Conservation (phyloP, 495 filamentous ascomycete genomes). For the Xylaria telfairii region DNA sequence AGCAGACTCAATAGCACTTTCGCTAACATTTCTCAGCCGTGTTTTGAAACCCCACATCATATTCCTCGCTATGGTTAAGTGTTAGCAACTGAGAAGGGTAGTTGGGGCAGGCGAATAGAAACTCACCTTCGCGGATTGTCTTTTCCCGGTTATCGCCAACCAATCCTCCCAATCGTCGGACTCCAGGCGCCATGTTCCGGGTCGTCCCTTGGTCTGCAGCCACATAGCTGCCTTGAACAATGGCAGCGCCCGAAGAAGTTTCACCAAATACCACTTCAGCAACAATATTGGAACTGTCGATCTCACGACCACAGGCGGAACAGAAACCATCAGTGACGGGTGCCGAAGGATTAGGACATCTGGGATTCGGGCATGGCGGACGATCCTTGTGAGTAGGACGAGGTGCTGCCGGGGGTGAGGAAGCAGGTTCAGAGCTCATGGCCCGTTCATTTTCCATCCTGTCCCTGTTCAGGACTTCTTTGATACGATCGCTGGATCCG, state of each 20-base stretch:
- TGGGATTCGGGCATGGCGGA: conserved; percentile 36
- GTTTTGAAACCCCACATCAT: conserved; percentile 52
- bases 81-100: conserved; percentile 22
- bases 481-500: conserved; percentile 34
- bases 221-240: conserved; percentile 89
- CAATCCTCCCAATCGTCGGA: conserved; percentile 49
- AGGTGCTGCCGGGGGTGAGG: conserved; percentile 20
- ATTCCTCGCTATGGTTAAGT: conserved; percentile 34
- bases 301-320: conserved; percentile 79
- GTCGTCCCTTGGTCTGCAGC: conserved; percentile 74
- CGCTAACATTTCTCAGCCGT: conserved; percentile 60
- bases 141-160: conserved; percentile 65
- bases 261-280: conserved; percentile 91
- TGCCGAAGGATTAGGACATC: conserved; percentile 38
- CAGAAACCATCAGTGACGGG: conserved; percentile 67
- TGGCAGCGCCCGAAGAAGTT: conserved; percentile 77
- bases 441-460: conserved; percentile 34
- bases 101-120: conserved; percentile 8
- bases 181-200: conserved; percentile 56
- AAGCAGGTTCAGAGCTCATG: conserved; percentile 28
- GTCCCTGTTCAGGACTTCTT: conserved; percentile 37
- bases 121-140: conserved; percentile 68
- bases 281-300: conserved; percentile 85
- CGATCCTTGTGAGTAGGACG: conserved; percentile 29
- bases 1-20: conserved; percentile 65